Conservation (phyloP, 1,284 basidiomycete genomes). For the Trametes polyzona region DNA sequence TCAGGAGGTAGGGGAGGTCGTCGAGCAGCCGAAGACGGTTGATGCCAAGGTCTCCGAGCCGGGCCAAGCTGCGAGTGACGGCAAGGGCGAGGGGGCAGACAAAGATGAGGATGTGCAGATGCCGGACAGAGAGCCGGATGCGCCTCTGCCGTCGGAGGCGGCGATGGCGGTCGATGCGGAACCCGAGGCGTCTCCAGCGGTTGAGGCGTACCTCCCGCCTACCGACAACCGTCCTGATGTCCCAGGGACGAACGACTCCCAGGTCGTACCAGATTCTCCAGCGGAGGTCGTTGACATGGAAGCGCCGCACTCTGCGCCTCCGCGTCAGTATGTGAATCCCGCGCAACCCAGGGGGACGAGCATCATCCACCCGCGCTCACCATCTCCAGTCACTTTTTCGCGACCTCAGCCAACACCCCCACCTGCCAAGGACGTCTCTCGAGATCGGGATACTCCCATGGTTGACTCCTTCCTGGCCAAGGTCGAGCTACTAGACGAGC, state of each 20-base stretch:
- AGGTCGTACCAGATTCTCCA: no score
- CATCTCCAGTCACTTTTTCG: not conserved
- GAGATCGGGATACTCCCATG: not conserved
- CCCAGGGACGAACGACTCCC: no score
- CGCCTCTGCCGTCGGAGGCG: not conserved
- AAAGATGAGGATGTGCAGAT: constrained; percentile 4
- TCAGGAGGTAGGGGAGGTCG: no score
- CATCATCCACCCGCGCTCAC: not conserved
- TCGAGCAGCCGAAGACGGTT: not conserved
- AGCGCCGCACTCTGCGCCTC: no score
- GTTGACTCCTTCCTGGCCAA: constrained; percentile 35
- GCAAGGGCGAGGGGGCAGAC: no score
- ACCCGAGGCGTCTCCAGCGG: not conserved
- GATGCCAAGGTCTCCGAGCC: not conserved
- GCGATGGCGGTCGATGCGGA: not conserved
- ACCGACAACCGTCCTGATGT: no score
- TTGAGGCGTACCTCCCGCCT: no score
- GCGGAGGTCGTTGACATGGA: no score
- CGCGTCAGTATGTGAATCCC: no score
- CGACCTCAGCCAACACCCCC: not conserved
- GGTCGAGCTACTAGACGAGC: constrained; percentile 33
- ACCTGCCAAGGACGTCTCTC: not conserved
- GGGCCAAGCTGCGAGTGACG: not conserved
- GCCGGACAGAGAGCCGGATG: not conserved
- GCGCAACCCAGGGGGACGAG: no score